phyloP scores from a whole-genome alignment of 441 rosid genomes.

The Erodium trifolium region DNA sequence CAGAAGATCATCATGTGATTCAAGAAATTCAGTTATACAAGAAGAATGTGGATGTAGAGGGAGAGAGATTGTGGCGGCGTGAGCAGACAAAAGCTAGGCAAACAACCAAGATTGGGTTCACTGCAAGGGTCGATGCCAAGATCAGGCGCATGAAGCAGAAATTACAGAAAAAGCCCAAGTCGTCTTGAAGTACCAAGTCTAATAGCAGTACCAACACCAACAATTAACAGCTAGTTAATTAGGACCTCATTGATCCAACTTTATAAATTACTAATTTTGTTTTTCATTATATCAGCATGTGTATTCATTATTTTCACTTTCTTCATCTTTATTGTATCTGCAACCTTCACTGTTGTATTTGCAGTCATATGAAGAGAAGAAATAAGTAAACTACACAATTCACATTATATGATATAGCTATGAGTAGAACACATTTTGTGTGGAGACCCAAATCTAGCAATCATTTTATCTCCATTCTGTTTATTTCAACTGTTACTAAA shows the following conservation, averaged over 20 bases:
- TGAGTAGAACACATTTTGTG: background rate
- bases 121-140: slow-evolving; percentile 74
- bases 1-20: slow-evolving; percentile 94
- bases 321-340: too few relatives aligned
- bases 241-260: slow-evolving; percentile 3
- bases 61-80: slow-evolving; percentile 76
- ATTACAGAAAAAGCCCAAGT: background rate
- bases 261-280: background rate
- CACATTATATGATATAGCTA: slow-evolving; percentile 1
- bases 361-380: background rate
- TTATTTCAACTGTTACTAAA: background rate
- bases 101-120: slow-evolving; percentile 63
- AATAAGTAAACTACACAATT: slow-evolving; percentile 2
- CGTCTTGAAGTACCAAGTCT: slow-evolving; percentile 1
- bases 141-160: slow-evolving; percentile 23
- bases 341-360: too few relatives aligned
- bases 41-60: slow-evolving; percentile 54
- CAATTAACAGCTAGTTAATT: slow-evolving; percentile 2
- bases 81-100: slow-evolving; percentile 86
- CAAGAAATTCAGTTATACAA: slow-evolving; percentile 89
- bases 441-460: slow-evolving; percentile 6
- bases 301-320: too few relatives aligned
- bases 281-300: background rate
- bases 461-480: background rate
- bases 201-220: background rate